Percentiles rank a stretch among this genome's conserved stretches.
Evolutionary conservation across 352 stramenopile species (phyloP).

Genomic region (Globisporangium middletonii): DNA sequence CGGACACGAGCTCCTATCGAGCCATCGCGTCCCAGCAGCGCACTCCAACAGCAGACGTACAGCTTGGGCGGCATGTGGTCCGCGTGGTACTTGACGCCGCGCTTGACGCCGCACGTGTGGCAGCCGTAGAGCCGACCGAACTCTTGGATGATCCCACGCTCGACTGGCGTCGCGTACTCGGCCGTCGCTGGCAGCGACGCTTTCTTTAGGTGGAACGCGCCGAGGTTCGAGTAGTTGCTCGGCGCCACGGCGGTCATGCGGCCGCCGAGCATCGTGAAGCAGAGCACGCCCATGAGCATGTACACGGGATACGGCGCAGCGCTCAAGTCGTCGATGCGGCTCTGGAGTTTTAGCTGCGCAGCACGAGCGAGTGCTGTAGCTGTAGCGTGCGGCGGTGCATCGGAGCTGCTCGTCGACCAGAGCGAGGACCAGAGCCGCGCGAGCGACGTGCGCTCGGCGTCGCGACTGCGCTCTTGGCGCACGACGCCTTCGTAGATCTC

Average conservation of each 20-base stretch:
- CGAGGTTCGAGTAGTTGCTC: constrained; percentile 66
- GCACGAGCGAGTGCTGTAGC: constrained; percentile 1
- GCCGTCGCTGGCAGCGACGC: constrained; percentile 66
- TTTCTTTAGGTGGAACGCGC: constrained; percentile 74
- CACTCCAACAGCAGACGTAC: constrained; percentile 23
- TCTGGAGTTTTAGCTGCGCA: constrained; percentile 19
- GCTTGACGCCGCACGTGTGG: constrained; percentile 75
- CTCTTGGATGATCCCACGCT: constrained; percentile 67
- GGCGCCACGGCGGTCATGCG: constrained; percentile 65
- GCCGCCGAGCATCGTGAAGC: constrained; percentile 72
- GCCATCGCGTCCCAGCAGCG: not conserved
- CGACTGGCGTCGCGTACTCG: constrained; percentile 60
- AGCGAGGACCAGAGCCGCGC: constrained; percentile 10
- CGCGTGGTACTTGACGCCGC: constrained; percentile 61
- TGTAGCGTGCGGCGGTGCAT: not conserved
- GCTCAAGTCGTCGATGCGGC: constrained; percentile 29
- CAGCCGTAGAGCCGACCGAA: constrained; percentile 77
- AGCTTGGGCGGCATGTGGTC: constrained; percentile 85
- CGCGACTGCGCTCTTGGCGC: constrained; percentile 12
- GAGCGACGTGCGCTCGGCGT: constrained; percentile 1
- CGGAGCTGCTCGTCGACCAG: not conserved
- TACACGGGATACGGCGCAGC: constrained; percentile 60
- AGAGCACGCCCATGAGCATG: constrained; percentile 65
- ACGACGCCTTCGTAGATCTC: constrained; percentile 32
- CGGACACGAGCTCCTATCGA: not conserved